Percentiles rank a stretch among this genome's conserved stretches.
phyloP scores from a whole-genome alignment of 768 basidiomycete species.

The Hygrocybe punicea region DNA sequence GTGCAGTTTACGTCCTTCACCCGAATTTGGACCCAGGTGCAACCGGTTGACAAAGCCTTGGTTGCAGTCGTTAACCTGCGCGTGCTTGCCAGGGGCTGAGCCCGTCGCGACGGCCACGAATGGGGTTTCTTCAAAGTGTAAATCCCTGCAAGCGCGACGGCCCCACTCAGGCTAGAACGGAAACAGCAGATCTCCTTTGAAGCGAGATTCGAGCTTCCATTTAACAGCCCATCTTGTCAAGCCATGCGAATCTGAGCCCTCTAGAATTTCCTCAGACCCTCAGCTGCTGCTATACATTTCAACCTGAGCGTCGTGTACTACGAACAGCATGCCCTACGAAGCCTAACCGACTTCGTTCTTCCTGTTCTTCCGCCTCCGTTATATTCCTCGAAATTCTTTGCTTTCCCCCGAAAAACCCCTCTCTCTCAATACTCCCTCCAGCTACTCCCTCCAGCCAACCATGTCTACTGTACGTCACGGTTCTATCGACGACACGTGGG shows the following conservation, averaged over 20 bases:
- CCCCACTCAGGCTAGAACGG: not conserved
- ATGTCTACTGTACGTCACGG: not conserved
- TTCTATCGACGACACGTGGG: slow-evolving; percentile 1
- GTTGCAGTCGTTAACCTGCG: too few relatives aligned
- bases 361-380: not conserved
- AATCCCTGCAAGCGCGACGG: too few relatives aligned
- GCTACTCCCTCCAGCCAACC: not conserved
- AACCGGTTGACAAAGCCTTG: too few relatives aligned
- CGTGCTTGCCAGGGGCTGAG: too few relatives aligned
- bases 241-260: not conserved
- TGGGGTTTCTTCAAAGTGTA: too few relatives aligned
- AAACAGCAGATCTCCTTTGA: not conserved
- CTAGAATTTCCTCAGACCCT: too few relatives aligned
- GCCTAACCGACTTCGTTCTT: not conserved
- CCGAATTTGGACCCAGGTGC: too few relatives aligned
- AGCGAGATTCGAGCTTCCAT: not conserved
- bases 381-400: not conserved
- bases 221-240: not conserved
- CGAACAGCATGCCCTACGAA: not conserved
- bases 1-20: too few relatives aligned
- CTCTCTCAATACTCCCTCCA: not conserved
- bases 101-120: too few relatives aligned
- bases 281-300: not conserved
- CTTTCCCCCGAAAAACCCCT: not conserved
- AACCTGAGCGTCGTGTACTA: not conserved